These are phyloP conservation scores for Fusarium sp. DNA, from an alignment of 2,329 filamentous ascomycete species.

Conservation along the genomic window DNA sequence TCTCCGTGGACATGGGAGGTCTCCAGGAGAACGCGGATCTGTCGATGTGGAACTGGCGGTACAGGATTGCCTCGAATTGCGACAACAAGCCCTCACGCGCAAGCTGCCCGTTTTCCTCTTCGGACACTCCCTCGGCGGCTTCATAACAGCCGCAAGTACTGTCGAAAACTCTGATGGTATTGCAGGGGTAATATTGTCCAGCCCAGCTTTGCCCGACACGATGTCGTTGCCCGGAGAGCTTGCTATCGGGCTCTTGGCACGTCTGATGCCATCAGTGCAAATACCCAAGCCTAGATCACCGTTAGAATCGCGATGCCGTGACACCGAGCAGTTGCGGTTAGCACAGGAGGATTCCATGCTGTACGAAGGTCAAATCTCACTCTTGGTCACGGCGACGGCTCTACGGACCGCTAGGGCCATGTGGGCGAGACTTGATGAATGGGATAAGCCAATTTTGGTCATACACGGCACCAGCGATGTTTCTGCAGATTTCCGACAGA, in stretches of 20 bases:
- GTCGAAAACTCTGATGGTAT: neutral
- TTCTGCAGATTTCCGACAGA: neutral
- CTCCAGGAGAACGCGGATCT: neutral
- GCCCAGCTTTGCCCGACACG: neutral
- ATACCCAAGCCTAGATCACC: neutral
- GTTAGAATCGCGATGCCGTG: neutral
- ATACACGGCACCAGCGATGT: neutral
- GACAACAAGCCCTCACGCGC: neutral
- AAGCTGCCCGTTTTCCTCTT: neutral
- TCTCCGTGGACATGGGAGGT: neutral
- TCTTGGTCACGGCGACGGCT: neutral
- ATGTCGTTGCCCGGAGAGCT: neutral
- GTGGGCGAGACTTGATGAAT: neutral
- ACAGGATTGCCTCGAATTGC: neutral
- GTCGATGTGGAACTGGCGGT: slow-evolving; percentile 5
- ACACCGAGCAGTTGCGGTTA: neutral
- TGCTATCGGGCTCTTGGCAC: neutral
- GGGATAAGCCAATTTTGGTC: neutral
- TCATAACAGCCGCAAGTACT: neutral
- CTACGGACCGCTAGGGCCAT: neutral
- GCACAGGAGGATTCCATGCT: neutral
- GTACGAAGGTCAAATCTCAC: neutral
- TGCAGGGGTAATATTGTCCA: neutral
- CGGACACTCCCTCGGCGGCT: neutral
- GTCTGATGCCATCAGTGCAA: neutral